phyloP scores from a whole-genome alignment of 2,329 filamentous ascomycete species.

The Phaeosphaeriaceae sp. region DNA sequence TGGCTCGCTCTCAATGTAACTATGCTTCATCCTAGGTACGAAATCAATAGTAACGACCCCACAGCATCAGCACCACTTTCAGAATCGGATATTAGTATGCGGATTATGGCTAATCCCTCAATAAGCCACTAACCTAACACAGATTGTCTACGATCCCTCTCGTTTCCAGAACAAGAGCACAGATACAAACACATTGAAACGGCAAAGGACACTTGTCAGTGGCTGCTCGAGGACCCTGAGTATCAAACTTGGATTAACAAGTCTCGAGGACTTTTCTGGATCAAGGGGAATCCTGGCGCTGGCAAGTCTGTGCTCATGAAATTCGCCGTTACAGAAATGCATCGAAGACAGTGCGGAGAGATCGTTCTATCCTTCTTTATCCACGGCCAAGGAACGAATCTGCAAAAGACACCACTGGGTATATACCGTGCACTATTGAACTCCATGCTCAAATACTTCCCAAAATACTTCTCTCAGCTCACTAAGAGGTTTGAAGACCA shows the following conservation, averaged over 20 bases:
- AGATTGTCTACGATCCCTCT: constrained; percentile 16
- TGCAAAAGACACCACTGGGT: constrained; percentile 20
- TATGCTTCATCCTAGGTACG: no score
- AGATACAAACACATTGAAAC: constrained; percentile 8
- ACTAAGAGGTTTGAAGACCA: constrained; percentile 11
- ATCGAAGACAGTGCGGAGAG: neutral
- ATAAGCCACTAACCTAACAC: neutral
- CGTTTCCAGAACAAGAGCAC: constrained; percentile 16
- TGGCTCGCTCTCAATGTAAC: no score
- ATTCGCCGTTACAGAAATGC: constrained; percentile 28
- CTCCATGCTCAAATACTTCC: constrained; percentile 11
- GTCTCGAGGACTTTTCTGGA: constrained; percentile 53
- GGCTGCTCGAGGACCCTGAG: constrained; percentile 43
- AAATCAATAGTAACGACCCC: no score
- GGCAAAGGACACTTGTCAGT: constrained; percentile 37
- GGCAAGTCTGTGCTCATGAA: constrained; percentile 53
- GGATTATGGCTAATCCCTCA: neutral
- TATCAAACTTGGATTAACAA: constrained; percentile 46
- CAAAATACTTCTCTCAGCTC: constrained; percentile 12
- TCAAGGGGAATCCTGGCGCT: constrained; percentile 43
- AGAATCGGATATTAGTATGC: constrained; percentile 1
- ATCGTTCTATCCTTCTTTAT: constrained; percentile 24
- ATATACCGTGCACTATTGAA: constrained; percentile 24
- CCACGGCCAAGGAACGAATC: constrained; percentile 18
- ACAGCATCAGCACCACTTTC: constrained; percentile 2